Base-by-base conservation (phyloP, 371 early-diverging fungal genomes). In the Phascolomyces articulosus region DNA sequence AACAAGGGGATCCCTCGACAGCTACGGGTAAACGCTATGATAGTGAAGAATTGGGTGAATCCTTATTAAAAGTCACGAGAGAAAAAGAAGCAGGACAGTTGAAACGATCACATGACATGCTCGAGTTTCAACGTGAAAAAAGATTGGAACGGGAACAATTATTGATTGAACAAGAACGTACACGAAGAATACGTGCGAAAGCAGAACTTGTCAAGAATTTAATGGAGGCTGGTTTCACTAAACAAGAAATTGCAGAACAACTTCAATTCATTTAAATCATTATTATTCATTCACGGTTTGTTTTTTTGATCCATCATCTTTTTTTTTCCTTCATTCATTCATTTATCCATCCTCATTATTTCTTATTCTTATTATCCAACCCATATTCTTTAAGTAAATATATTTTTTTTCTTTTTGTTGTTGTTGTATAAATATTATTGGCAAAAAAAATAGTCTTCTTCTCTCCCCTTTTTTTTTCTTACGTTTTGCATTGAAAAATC, bases 181-280 rank as follows among this genome's bases (percentile, higher is more conserved):
- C 79, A 21, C 72, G 73, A 54, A 20, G 80, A 55, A 75, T 80
- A 40, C 74, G 77, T 51, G 80, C 80, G 10, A 77, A 74, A 63
- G 77, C 80, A 24, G 80, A 80, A n/a, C 66, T 80, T 40, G 77
- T 80, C 34, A 80, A 75, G 51, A 72, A 77, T 60, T 53, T 80
- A 13, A 59, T 74, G 58, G 77, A 80, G 27, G 80, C 80, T 18
- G 80, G 80, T 7, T 80, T 80, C 60, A 69, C 73, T 38, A 76
- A 80, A 63, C 57, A 68, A 18, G 77, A 77, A 28, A 80, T 80
- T 68, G 68, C 74, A 44, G 73, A 80, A 57, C 80, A 80, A 69
- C 65, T 80, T 7, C 68, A 67, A 47, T 49, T 53, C 27, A 8
- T 61, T 47, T 64, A n/a, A 56, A 1, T 29, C 4, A 13, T 64